Evolutionary conservation across 2,329 filamentous ascomycete genomes (phyloP), one percentile per base, ranked within the genome.

Genomic region (Cyphellophora attinorum): DNA sequence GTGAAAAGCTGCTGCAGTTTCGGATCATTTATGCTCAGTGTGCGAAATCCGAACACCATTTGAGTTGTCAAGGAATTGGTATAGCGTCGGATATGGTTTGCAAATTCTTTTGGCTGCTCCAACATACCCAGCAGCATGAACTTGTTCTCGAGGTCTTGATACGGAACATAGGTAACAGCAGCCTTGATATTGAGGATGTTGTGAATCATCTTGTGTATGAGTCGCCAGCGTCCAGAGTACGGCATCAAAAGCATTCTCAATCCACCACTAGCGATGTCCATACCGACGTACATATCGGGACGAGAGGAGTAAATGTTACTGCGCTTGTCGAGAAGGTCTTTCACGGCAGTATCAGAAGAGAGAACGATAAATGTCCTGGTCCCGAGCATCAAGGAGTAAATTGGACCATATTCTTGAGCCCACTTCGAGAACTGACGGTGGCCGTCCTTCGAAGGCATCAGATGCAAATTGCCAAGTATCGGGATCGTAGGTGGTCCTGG

Each of bases 301-400:
- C 70, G 56, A 6, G 61, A 60, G 0, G 66, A 70, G 48, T 73
- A 74, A 10, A 67, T 68, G 11, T 41, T 50, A 29, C 65, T 65
- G 19, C 61, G 53, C 39, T 67, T 67, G 36, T 74, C 38, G 3
- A 74, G 40, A 3, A 74, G 47, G 6, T 74, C 69, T 32, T 67
- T 70, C 15, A 72, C 58, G 1, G 58, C 60, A 31, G 55, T 39
- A 18, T 64, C 60, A 1, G 59, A 60, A 0, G 58, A 63, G 0
- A 74, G 50, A 0, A 74, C 62, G 12, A 74, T 53, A 41, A 70
- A 50, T 5, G 58, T 54, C 29, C 62, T 59, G 0, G 63, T 63
- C 1, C 70, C 70, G 0, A 72, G 51, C 1, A 70, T 67, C 2
- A 74, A 52, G 0, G 61, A 67, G 45, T 67, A 73, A 0, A 74